These are phyloP conservation scores for Aurantiochytrium sp. DNA, from an alignment of 108 stramenopile genomes.

Conservation along the genomic window DNA sequence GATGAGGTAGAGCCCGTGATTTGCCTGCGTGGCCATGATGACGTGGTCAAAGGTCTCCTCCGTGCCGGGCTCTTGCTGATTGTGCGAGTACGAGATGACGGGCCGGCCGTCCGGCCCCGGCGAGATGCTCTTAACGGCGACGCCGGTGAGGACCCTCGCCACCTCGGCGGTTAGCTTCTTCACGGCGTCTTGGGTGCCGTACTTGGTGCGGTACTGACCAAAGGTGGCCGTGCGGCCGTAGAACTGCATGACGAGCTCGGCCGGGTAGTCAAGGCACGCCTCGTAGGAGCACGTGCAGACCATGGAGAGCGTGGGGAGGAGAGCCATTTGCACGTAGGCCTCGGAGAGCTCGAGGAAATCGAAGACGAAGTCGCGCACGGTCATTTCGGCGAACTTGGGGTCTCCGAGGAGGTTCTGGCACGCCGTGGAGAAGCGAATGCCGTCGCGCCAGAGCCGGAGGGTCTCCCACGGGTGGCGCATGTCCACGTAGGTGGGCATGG, in stretches of 20 bases:
- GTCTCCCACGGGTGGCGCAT: background rate
- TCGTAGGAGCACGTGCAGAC: slow-evolving; percentile 21
- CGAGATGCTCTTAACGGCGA: background rate
- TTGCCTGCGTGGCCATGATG: slow-evolving; percentile 8
- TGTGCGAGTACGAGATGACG: background rate
- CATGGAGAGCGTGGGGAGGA: slow-evolving; percentile 8
- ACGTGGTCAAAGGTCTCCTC: slow-evolving; percentile 23
- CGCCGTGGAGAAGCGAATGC: background rate
- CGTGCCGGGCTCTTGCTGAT: background rate
- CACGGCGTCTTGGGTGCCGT: slow-evolving; percentile 12
- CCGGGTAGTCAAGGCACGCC: background rate
- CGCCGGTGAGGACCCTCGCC: background rate
- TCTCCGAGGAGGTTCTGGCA: background rate
- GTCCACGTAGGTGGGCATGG: background rate
- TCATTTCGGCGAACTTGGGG: background rate
- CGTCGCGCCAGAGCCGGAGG: background rate
- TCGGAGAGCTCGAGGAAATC: background rate
- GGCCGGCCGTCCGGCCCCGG: background rate
- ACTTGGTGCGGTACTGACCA: slow-evolving; percentile 12
- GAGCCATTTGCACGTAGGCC: background rate
- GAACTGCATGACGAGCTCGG: background rate
- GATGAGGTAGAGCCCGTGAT: background rate
- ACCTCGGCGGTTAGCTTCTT: background rate
- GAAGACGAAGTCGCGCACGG: background rate
- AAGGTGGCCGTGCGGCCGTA: background rate